Conservation (phyloP, 2,329 filamentous ascomycete species). For the Sporothrix pseudoabietina region DNA sequence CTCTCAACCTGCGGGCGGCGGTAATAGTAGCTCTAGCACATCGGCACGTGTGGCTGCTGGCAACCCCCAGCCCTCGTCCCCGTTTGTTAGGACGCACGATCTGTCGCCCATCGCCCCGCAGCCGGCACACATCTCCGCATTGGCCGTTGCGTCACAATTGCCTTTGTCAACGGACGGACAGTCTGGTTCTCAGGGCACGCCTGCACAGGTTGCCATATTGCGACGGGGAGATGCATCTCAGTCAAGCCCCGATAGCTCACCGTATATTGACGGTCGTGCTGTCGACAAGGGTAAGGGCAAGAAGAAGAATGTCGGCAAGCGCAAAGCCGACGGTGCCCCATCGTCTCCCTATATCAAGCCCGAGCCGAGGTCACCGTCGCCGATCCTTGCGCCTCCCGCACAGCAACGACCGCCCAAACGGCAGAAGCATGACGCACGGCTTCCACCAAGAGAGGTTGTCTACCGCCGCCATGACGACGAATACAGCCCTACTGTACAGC, state of each 20-base stretch:
- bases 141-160: constrained; percentile 48
- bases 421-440: constrained; percentile 52
- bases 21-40: not conserved
- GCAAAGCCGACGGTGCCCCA: constrained; percentile 54
- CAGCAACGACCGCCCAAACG: constrained; percentile 58
- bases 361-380: constrained; percentile 66
- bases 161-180: constrained; percentile 34
- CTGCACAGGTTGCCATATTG: constrained; percentile 61
- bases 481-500: constrained; percentile 34
- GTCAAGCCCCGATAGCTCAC: constrained; percentile 64
- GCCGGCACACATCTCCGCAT: constrained; percentile 67
- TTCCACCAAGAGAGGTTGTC: not conserved
- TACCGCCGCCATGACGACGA: constrained; percentile 28
- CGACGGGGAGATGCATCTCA: constrained; percentile 52
- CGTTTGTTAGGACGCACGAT: constrained; percentile 72
- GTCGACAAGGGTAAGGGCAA: constrained; percentile 44
- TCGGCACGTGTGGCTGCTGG: constrained; percentile 35
- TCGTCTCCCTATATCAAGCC: constrained; percentile 61
- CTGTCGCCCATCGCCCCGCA: constrained; percentile 73
- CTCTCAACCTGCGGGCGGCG: not conserved
- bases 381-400: constrained; percentile 55
- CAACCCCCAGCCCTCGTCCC: constrained; percentile 43
- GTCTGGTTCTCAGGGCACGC: constrained; percentile 44
- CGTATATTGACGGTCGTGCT: constrained; percentile 45
- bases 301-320: constrained; percentile 58